Evolutionary conservation across 2,329 filamentous ascomycete genomes (phyloP), one percentile per base, ranked within the genome.

Genomic region (Aspergillus nomiae): DNA sequence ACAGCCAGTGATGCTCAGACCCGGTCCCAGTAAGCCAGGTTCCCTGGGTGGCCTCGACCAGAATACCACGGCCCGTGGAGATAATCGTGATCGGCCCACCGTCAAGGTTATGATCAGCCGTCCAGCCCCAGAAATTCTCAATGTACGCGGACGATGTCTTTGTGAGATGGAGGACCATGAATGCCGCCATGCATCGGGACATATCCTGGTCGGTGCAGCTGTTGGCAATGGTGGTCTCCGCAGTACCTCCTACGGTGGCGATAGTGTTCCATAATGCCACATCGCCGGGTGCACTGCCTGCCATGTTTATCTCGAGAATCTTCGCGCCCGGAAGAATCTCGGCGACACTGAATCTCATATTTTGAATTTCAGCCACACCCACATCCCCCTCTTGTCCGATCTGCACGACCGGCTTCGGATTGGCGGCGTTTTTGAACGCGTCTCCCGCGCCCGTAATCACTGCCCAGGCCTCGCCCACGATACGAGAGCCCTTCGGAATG

Each of bases 401-500:
- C 68, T 79, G 75, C 12, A 87, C 73, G 24, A 88, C 76, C 1
- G 84, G 77, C 50, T 76, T 74, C 0, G 86, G 86, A 43, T 76
- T 76, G 50, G 65, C 73, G 0, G 75, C 71, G 60, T 82, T 74
- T 59, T 70, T 77, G 72, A 84, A 88, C 53, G 76, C 79, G 62
- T 71, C 62, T 2, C 86, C 86, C 3, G 74, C 75, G 11, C 78
- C 85, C 3, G 79, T 81, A 71, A 85, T 85, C 6, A 78, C 77
- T 9, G 84, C 78, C 78, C 84, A 86, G 1, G 80, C 83, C 70
- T 87, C 83, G 34, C 86, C 86, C 8, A 85, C 77, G 41, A 88
- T 81, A 2, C 81, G 79, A 2, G 83, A 82, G 16, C 82, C 80
- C 7, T 76, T 71, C 0, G 83, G 83, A 32, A 85, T 71, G n/a